phyloP scores from a whole-genome alignment of 805 yeast genomes.

The Torulaspora maleeae region DNA sequence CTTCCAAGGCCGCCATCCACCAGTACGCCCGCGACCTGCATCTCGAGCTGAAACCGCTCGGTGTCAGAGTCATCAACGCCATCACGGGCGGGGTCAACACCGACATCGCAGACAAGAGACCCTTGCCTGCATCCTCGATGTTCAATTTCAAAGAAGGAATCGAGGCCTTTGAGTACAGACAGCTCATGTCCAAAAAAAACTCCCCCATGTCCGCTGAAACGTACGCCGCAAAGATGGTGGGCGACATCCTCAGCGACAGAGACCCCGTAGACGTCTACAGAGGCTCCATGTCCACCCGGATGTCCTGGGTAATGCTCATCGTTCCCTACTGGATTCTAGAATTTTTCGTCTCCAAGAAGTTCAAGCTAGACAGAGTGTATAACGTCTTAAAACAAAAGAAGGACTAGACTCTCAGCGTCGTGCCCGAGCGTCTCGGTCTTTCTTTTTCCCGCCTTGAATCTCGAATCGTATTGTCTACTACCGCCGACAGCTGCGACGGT shows the following conservation, averaged over 20 bases:
- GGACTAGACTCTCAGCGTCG: conserved; percentile 12
- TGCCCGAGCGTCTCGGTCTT: conserved; percentile 13
- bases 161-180: conserved; percentile 47
- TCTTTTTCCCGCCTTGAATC: neutral
- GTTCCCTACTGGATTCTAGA: conserved; percentile 50
- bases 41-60: conserved; percentile 66
- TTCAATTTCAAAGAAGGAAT: conserved; percentile 50
- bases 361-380: conserved; percentile 38
- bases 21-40: conserved; percentile 60
- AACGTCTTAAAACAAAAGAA: conserved; percentile 24
- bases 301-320: conserved; percentile 35
- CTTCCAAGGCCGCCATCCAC: conserved; percentile 73
- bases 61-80: conserved; percentile 62
- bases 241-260: conserved; percentile 40
- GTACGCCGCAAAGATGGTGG: conserved; percentile 54
- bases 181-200: conserved; percentile 54
- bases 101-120: conserved; percentile 61
- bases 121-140: conserved; percentile 51
- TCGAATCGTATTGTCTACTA: no score
- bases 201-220: conserved; percentile 55
- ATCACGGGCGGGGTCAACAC: conserved; percentile 76
- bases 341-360: conserved; percentile 38
- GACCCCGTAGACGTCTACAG: conserved; percentile 51
- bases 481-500: neutral
- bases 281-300: conserved; percentile 45